Evolutionary conservation across 306 rosid genomes (phyloP), one percentile per base, ranked within the genome.

Genomic region (Gillenia trifoliata): DNA sequence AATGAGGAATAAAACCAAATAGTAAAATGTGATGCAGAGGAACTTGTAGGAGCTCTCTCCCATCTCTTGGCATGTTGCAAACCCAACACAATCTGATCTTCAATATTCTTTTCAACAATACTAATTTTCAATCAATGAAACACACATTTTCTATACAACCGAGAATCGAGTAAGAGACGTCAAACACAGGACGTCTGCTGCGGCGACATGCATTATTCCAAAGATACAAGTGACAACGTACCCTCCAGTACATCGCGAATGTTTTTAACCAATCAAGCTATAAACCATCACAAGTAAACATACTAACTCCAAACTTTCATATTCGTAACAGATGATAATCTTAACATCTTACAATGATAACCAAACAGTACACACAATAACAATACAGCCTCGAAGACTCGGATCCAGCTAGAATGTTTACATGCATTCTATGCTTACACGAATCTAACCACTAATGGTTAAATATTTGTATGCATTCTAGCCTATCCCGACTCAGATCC

Each of bases 311-410:
- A 36, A 50, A 23, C 38, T 8, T 34, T 33, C 16, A 68, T 66
- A 45, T 31, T 5, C 22, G 52, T 47, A 70, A 38, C 28, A 66
- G 4, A 38, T 12, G 47, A 67, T 34, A 33, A 74, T 68, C 76
- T 72, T 34, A 57, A 52, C 76, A 71, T 68, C 72, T 64, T 57
- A 68, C 63, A 77, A 67, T 54, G 31, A 70, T 87, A 79, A 79
- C 78, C 15, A 83, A 70, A 50, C 33, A 56, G 67, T 74, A 80
- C 59, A 71, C 16, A 56, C 25, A 74, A 73, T 41, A 66, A 70
- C 75, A 71, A 69, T 20, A 11, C 41, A n/a, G n/a, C n/a, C n/a
- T n/a, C n/a, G n/a, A n/a, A n/a, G n/a, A n/a, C n/a, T n/a, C n/a
- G n/a, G n/a, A n/a, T n/a, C n/a, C n/a, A n/a, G n/a, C n/a, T n/a